Evolutionary conservation across 1,284 basidiomycete species (phyloP), one percentile per base, ranked within the genome.

Genomic region (Papiliotrema nemorosa): DNA sequence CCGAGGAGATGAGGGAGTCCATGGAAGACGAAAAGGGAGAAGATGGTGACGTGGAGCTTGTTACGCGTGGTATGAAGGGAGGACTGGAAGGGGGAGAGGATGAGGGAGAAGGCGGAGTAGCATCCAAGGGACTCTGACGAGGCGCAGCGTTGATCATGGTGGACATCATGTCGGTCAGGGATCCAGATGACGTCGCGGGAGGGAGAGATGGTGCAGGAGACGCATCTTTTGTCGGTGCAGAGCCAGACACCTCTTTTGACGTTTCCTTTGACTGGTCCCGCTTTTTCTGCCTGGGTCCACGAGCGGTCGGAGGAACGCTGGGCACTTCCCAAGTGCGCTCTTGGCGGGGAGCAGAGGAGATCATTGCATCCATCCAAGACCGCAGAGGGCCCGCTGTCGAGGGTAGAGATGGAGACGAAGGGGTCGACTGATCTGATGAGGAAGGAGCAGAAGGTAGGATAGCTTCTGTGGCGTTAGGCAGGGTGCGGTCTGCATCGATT

Each of bases 1-100:
- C 44, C 9, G 45, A 33, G 33, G 50, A 42, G 27, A 52, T 52
- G n/a, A 52, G 37, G 33, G 50, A 40, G 45, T 47, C 40, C 6
- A 52, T 22, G 12, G 29, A 33, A n/a, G 42, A 44, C 13, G 27
- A 10, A 13, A 34, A 34, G 29, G 42, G 42, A 12, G 29, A 34
- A 4, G 35, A 7, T n/a, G 29, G n/a, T n/a, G n/a, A n/a, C n/a
- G n/a, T n/a, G n/a, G n/a, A n/a, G n/a, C n/a, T n/a, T 7, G 36
- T 16, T 7, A 6, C 20, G n/a, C 10, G 36, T 21, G 36, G 10
- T 34, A 34, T 34, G 36, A 21, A n/a, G 20, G 13, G 39, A 40
- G 39, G 39, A 13, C 18, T 37, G 35, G 35, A n/a, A 14, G 35
- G 7, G 18, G 35, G 35, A 37, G 35, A 37, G 7, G 35, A n/a